phyloP scores from a whole-genome alignment of 225 moss, liverwort and hornwort species.

The Physcomitrium patens region DNA sequence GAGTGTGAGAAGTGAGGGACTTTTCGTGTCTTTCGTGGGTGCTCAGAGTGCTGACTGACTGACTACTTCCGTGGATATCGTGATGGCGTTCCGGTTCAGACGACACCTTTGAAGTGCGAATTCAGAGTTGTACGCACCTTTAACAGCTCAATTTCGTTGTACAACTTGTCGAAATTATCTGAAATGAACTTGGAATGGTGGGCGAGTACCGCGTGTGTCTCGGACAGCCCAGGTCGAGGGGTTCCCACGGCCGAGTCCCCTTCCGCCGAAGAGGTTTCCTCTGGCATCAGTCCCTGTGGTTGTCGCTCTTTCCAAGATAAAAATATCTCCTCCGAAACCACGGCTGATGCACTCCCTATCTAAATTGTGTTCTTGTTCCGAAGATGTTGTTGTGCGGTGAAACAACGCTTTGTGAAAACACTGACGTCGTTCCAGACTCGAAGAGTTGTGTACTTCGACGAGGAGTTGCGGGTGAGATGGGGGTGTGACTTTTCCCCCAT shows the following conservation, averaged over 20 bases:
- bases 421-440: conserved; percentile 9
- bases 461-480: conserved; percentile 31
- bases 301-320: neutral
- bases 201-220: conserved; percentile 39
- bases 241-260: conserved; percentile 23
- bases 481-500: conserved; percentile 40
- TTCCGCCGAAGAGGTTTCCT: conserved; percentile 30
- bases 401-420: conserved; percentile 23
- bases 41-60: too few species aligned
- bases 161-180: conserved; percentile 47
- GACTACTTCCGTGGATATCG: neutral
- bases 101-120: neutral
- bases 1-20: too few species aligned
- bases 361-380: conserved; percentile 24
- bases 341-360: neutral
- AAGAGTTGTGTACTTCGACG: conserved; percentile 33
- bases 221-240: conserved; percentile 31
- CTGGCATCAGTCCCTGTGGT: conserved; percentile 20
- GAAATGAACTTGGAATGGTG: conserved; percentile 45
- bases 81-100: too few species aligned
- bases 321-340: neutral
- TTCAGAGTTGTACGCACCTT: conserved; percentile 38
- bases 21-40: neutral
- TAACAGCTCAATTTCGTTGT: conserved; percentile 33
- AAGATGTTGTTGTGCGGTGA: conserved; percentile 11